Conservation (phyloP, 345 rosid species). For the Gossypium thurberi region DNA sequence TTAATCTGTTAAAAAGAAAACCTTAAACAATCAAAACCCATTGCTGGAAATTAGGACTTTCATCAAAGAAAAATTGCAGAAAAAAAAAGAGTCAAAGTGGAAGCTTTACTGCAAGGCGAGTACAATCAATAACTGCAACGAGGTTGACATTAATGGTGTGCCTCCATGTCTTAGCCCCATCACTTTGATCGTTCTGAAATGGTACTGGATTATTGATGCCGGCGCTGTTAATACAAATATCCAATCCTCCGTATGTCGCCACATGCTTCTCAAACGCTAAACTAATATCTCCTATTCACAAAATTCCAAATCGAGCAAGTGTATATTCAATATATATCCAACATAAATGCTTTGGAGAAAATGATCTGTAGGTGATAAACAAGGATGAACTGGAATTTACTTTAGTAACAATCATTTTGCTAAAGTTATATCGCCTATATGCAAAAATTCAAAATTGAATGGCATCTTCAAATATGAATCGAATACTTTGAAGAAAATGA, state of each 20-base stretch:
- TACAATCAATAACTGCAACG: conserved; percentile 64
- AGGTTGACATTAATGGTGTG: conserved; percentile 59
- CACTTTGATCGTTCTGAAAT: conserved; percentile 53
- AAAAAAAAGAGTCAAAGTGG: neutral
- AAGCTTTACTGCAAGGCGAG: conserved; percentile 61
- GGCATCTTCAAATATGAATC: neutral
- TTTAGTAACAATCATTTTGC: too few relatives aligned
- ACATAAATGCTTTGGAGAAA: neutral
- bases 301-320: neutral
- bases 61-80: neutral
- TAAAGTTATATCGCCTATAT: neutral
- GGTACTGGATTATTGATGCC: conserved; percentile 40
- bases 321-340: neutral
- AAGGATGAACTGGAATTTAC: neutral
- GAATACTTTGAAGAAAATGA: neutral
- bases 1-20: conserved; percentile 44
- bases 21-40: neutral
- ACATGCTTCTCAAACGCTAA: conserved; percentile 82
- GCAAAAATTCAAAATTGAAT: neutral
- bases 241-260: conserved; percentile 69
- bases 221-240: conserved; percentile 76
- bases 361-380: neutral
- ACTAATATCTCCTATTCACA: conserved; percentile 47
- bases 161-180: conserved; percentile 72
- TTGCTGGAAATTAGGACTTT: neutral